phyloP scores from a whole-genome alignment of 106 monocot species.

The Vanilla planifolia region DNA sequence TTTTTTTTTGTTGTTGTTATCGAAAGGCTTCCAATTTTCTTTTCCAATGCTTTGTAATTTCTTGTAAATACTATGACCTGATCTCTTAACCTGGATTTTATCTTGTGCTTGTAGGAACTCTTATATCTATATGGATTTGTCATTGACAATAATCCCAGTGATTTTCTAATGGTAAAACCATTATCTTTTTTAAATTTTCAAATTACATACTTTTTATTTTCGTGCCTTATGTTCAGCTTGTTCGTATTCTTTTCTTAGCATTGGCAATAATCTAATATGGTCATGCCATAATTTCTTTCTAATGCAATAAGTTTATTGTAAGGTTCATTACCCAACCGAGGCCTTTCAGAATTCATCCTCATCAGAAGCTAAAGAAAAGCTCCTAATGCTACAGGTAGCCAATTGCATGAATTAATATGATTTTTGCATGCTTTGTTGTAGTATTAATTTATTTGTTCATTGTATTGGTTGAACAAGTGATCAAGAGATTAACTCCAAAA shows the following conservation, averaged over 20 bases:
- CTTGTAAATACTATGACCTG: neutral
- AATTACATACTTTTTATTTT: neutral
- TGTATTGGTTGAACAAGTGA: too few relatives aligned
- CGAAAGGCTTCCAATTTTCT: too few relatives aligned
- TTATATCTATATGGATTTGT: conserved; percentile 94
- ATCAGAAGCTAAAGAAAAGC: conserved; percentile 49
- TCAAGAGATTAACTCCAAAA: too few relatives aligned
- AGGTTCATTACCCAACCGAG: conserved; percentile 91
- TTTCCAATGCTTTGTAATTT: too few relatives aligned
- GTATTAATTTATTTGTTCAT: too few relatives aligned
- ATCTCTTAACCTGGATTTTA: conserved; percentile 6
- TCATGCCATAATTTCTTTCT: neutral
- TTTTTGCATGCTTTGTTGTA: too few relatives aligned
- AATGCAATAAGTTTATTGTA: conserved; percentile 6
- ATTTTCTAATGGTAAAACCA: conserved; percentile 83
- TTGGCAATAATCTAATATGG: neutral
- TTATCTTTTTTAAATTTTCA: neutral
- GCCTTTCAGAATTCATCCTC: conserved; percentile 47
- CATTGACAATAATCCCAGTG: conserved; percentile 71
- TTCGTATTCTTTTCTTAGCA: neutral
- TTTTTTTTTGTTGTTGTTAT: too few relatives aligned
- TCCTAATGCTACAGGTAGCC: conserved; percentile 73
- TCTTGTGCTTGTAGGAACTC: conserved; percentile 59
- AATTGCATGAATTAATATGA: neutral
- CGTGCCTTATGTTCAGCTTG: neutral